Percentiles rank a stretch among this genome's conserved stretches.
Evolutionary conservation across 352 stramenopile genomes (phyloP).

Genomic region (Pythium diclinum): DNA sequence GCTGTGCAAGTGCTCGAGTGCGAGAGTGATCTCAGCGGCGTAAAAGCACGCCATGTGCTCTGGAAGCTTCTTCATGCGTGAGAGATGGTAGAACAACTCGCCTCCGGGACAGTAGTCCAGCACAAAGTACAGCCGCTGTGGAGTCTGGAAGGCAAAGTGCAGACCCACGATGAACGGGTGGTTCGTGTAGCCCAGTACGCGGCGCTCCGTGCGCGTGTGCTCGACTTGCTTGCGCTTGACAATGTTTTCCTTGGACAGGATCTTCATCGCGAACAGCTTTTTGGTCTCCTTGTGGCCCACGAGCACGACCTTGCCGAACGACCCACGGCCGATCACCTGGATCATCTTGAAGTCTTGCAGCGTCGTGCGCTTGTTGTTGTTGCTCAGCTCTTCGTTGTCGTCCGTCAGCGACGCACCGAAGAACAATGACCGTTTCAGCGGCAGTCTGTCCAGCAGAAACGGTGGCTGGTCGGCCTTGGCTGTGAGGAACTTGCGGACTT

Average conservation of each 20-base stretch:
- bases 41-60: constrained; percentile 89
- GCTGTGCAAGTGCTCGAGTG: constrained; percentile 86
- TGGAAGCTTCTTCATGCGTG: constrained; percentile 86
- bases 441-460: constrained; percentile 63
- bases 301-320: constrained; percentile 90
- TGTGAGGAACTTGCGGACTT: constrained; percentile 78
- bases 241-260: constrained; percentile 86
- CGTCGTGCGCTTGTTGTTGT: constrained; percentile 68
- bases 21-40: constrained; percentile 88
- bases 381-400: constrained; percentile 60
- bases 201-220: constrained; percentile 78
- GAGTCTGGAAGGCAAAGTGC: constrained; percentile 90
- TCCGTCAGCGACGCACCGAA: constrained; percentile 61
- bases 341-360: constrained; percentile 92
- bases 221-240: constrained; percentile 88
- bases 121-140: constrained; percentile 90
- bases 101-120: constrained; percentile 90
- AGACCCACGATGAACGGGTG: constrained; percentile 92
- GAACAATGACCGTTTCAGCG: constrained; percentile 61
- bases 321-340: constrained; percentile 90
- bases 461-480: constrained; percentile 81
- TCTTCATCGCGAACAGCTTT: constrained; percentile 83
- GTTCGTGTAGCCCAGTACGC: constrained; percentile 83
- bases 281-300: constrained; percentile 73
- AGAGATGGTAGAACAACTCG: constrained; percentile 90